Conservation (phyloP, 768 basidiomycete species). For the Termitomyces heimii region DNA sequence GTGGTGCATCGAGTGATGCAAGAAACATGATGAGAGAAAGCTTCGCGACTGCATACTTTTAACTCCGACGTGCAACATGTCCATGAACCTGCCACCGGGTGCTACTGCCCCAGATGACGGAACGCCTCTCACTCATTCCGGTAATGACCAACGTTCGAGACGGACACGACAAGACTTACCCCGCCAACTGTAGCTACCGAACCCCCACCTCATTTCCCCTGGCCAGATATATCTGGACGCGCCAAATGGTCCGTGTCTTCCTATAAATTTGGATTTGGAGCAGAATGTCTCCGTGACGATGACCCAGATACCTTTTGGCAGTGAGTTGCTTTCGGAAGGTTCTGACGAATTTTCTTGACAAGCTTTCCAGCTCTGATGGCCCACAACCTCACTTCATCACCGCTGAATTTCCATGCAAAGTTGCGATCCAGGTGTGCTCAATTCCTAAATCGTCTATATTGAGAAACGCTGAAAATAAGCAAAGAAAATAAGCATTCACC, state of each 20-base stretch:
- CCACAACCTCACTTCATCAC: constrained; percentile 97
- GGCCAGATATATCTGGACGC: constrained; percentile 82
- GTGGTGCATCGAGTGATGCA: no score
- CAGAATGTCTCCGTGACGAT: constrained; percentile 84
- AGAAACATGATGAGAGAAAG: no score
- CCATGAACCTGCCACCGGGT: constrained; percentile 16
- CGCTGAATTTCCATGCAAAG: constrained; percentile 85
- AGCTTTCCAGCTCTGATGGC: constrained; percentile 67
- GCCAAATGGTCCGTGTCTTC: constrained; percentile 97
- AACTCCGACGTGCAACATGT: constrained; percentile 5
- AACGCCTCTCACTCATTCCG: constrained; percentile 30
- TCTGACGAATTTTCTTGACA: not conserved
- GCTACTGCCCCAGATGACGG: constrained; percentile 23
- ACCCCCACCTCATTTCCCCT: constrained; percentile 52
- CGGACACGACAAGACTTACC: constrained; percentile 2
- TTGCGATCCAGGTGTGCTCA: constrained; percentile 72
- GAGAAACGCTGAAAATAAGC: not conserved
- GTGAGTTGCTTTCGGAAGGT: constrained; percentile 43
- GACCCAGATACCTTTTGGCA: constrained; percentile 98
- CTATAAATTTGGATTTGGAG: constrained; percentile 93
- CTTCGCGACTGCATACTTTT: no score
- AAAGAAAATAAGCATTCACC: constrained; percentile 83
- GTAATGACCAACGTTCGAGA: constrained; percentile 13
- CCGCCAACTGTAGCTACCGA: constrained; percentile 24
- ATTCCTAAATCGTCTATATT: not conserved